Conservation (phyloP, 2,329 filamentous ascomycete species). For the Cordyceps farinosa region DNA sequence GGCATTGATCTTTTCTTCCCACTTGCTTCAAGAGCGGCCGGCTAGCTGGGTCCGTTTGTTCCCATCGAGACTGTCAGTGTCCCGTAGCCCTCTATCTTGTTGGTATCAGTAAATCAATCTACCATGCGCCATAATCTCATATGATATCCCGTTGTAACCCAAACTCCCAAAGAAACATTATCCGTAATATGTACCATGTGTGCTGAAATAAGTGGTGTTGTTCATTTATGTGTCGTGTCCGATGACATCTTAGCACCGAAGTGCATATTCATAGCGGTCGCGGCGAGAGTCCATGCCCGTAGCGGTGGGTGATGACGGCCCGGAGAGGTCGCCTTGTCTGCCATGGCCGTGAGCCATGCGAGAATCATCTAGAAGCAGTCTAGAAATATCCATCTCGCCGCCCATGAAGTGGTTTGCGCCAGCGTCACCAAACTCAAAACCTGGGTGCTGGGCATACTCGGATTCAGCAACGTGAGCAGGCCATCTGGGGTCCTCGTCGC, state of each 20-base stretch:
- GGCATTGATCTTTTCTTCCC: not conserved
- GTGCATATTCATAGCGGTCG: slow-evolving; percentile 20
- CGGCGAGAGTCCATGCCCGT: slow-evolving; percentile 21
- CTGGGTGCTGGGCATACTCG: slow-evolving; percentile 27
- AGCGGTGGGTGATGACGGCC: slow-evolving; percentile 25
- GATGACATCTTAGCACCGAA: slow-evolving; percentile 21
- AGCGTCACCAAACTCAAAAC: slow-evolving; percentile 45
- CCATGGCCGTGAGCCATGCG: slow-evolving; percentile 28
- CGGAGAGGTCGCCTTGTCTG: slow-evolving; percentile 28
- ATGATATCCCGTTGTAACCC: slow-evolving; percentile 10
- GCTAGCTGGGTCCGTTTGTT: slow-evolving; percentile 16
- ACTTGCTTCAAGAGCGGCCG: slow-evolving; percentile 6
- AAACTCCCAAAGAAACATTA: slow-evolving; percentile 18
- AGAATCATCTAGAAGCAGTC: slow-evolving; percentile 55
- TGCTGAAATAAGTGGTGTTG: slow-evolving; percentile 12
- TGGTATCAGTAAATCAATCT: slow-evolving; percentile 17
- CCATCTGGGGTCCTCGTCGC: slow-evolving; percentile 48
- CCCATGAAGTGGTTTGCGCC: slow-evolving; percentile 39
- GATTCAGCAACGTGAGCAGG: slow-evolving; percentile 34
- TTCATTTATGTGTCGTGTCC: not conserved
- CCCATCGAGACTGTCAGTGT: slow-evolving; percentile 15
- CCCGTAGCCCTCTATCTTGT: slow-evolving; percentile 15
- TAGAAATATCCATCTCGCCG: slow-evolving; percentile 61
- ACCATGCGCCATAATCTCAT: slow-evolving; percentile 16
- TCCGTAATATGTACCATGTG: not conserved